Base-by-base conservation (phyloP, 2,329 filamentous ascomycete genomes). In the Zasmidium cellare region DNA sequence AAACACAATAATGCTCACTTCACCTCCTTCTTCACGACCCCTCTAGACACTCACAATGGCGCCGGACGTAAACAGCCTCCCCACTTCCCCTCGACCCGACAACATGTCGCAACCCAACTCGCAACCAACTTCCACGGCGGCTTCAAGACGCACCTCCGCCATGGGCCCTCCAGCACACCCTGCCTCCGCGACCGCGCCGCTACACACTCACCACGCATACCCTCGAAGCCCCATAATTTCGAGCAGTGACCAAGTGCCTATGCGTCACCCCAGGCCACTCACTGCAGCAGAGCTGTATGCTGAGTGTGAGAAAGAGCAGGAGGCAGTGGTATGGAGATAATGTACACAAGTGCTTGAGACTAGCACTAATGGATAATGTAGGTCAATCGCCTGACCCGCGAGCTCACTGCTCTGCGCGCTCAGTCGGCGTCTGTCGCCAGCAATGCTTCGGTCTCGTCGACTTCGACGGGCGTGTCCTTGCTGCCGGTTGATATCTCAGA, bases 241-340 rank as follows among this genome's bases (percentile, higher is more conserved):
- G 24, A 63, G 57, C 57, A 62, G 60, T 57, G 68, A 67, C 44
- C 55, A 57, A 18, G 67, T 79, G 12, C 92, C 93, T 3, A 77
- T 96, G 67, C 85, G 93, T 62, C 92, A 96, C 73, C 92, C 93
- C 5, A 84, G 91, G 35, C 92, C 92, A 2, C 78, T 97, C 72
- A 97, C 93, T 0, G 87, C 91, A 1, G 89, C 91, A 2, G 93
- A 97, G 74, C 81, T 97, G 60, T 92, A 97, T 74, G 81, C 90
- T 59, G 86, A 96, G 77, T 81, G 97, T 23, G 93, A 97, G 76
- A 94, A 96, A 75, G 93, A 97, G 72, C 92, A 97, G 69, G 93
- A 97, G 75, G 90, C 92, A 35, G 88, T 97, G 68, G 92, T 94
- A 81, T 63, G 86, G 25, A 11, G 6, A 28, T 28, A 28, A 5